Evolutionary conservation across 2,329 filamentous ascomycete genomes (phyloP), one percentile per base, ranked within the genome.

Genomic region (Cercospora sp.): DNA sequence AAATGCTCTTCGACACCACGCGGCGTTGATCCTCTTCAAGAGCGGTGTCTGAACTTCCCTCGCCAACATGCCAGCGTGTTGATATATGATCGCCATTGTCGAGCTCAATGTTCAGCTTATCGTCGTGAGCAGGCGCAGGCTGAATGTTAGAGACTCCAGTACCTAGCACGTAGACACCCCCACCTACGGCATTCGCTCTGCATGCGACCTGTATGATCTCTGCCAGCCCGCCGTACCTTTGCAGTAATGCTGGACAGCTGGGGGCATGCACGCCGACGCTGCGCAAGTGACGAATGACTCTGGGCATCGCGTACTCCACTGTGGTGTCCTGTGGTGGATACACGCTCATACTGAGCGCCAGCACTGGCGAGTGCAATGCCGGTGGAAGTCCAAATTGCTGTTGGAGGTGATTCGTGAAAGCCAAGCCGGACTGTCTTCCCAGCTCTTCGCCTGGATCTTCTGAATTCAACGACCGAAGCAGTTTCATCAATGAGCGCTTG

Each of bases 171-270:
- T 98, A 98, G 3, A 96, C 87, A 10, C 90, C 92, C 59, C 95
- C 95, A 40, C 94, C 94, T 6, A 99, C 95, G 21, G 94, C 94
- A 70, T 90, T 89, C 45, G 94, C 93, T 73, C 94, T 91, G 78
- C 95, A 98, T 4, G 90, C 92, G 26, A 97, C 93, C 82, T 99
- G 94, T 32, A 91, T 89, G 68, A 98, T 88, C 80, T 99, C 94
- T 34, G 93, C 91, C 58, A 91, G 85, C 30, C 94, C 93, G 58
- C 94, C 94, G 90, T 93, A 99, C 84, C 97, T 97, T 24, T 94
- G 90, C 72, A 97, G 88, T 12, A 99, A 88, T 58, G 93, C 92
- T 62, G 92, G 92, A 77, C 98, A 98, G 9, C 94, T 93, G 59
- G 91, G 87, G 0, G 94, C 94, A 74, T 97, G 94, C 4, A 92